These are phyloP conservation scores for Fusarium sp. DNA, from an alignment of 2,329 filamentous ascomycete species.

Conservation along the genomic window DNA sequence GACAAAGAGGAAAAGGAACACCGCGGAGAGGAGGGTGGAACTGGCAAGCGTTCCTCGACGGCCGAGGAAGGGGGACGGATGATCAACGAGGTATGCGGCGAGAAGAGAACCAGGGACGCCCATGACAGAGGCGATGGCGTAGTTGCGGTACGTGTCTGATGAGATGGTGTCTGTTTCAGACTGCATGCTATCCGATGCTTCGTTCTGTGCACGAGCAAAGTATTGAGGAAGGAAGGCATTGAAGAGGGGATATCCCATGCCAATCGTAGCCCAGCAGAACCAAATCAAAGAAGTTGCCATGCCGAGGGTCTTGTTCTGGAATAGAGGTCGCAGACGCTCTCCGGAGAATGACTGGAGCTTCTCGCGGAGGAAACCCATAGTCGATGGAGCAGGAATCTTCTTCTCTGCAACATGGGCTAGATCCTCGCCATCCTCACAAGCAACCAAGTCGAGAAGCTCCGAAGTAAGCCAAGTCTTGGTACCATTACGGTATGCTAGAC, in stretches of 20 bases:
- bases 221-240: constrained; percentile 93
- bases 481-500: constrained; percentile 76
- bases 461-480: constrained; percentile 80
- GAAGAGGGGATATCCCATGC: constrained; percentile 88
- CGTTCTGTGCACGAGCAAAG: constrained; percentile 66
- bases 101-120: constrained; percentile 82
- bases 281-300: constrained; percentile 68
- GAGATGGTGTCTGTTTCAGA: constrained; percentile 52
- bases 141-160: constrained; percentile 76
- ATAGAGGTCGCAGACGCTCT: constrained; percentile 73
- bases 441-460: constrained; percentile 69
- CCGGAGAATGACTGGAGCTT: constrained; percentile 73
- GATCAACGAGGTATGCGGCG: constrained; percentile 76
- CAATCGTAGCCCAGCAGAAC: constrained; percentile 85
- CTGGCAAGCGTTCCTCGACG: constrained; percentile 76
- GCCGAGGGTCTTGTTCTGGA: constrained; percentile 62
- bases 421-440: constrained; percentile 51
- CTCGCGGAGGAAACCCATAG: constrained; percentile 59
- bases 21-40: constrained; percentile 72
- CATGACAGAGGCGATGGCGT: constrained; percentile 79
- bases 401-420: constrained; percentile 21
- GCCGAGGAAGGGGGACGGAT: constrained; percentile 69
- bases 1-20: constrained; percentile 76
- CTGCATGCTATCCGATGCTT: constrained; percentile 37
- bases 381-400: constrained; percentile 28